Conservation (phyloP, 2,329 filamentous ascomycete genomes). For the Thelonectria rubi region DNA sequence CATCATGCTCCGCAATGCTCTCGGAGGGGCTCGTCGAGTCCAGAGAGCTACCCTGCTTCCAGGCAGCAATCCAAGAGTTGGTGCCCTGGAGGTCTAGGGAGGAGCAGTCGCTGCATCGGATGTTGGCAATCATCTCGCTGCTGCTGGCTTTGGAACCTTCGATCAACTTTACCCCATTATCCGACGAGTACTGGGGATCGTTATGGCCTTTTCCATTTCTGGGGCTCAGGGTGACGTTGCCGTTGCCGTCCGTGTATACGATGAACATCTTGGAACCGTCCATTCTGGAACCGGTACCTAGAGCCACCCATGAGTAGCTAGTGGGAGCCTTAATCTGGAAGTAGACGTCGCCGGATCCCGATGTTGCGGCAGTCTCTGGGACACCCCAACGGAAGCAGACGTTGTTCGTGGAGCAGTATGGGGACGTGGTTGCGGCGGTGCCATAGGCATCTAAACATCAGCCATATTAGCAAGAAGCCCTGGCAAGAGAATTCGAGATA, state of each 20-base stretch:
- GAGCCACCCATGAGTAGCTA: slow-evolving; percentile 63
- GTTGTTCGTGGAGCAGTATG: slow-evolving; percentile 52
- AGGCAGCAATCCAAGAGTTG: slow-evolving; percentile 63
- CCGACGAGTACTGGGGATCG: slow-evolving; percentile 57
- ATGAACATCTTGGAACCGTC: slow-evolving; percentile 67
- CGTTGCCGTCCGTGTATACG: slow-evolving; percentile 65
- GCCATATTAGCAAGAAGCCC: too few relatives aligned
- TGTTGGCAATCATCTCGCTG: slow-evolving; percentile 66
- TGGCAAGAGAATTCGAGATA: too few relatives aligned
- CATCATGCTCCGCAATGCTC: slow-evolving; percentile 58
- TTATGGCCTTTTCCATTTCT: slow-evolving; percentile 58
- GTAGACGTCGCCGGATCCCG: slow-evolving; percentile 65
- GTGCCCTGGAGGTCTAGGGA: slow-evolving; percentile 53
- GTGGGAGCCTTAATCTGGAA: slow-evolving; percentile 67
- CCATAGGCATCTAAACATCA: too few relatives aligned
- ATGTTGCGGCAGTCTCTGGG: slow-evolving; percentile 57
- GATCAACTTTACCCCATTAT: slow-evolving; percentile 60
- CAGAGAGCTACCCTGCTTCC: slow-evolving; percentile 58
- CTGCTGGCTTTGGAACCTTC: slow-evolving; percentile 64
- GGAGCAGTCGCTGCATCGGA: slow-evolving; percentile 63
- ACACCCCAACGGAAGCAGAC: slow-evolving; percentile 67
- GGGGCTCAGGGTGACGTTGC: slow-evolving; percentile 70
- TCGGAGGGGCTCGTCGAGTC: slow-evolving; percentile 53
- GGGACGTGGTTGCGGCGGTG: background rate
- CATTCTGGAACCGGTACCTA: slow-evolving; percentile 67